Evolutionary conservation across 202 grass and related monocot genomes (phyloP), one percentile per base, ranked within the genome.

Genomic region (Hordeum pubiflorum): DNA sequence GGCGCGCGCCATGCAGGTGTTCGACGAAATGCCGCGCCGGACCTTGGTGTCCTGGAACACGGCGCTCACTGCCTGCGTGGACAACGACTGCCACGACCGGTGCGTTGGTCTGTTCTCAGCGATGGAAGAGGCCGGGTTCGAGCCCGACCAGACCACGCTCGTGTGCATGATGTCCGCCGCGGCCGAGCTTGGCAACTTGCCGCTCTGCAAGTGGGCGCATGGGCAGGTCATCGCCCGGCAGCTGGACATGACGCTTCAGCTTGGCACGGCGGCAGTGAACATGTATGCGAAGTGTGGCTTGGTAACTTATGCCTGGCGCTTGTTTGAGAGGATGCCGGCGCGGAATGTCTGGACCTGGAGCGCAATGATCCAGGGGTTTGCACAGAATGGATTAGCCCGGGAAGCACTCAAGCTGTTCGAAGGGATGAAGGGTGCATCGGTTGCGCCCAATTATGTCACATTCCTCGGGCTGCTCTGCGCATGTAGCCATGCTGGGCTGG

Each of bases 311-410:
- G 89, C 89, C 0, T 40, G 39, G 34, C 54, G 34, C 10, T 24
- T 91, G 43, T 94, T 94, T 15, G 75, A 89, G 10, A 85, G 63
- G 39, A 91, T 91, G 86, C 8, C 50, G 0, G 1, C 3, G 2
- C 63, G 69, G 54, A 94, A 94, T 5, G 89, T 94, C 13, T 91
- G 86, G 92, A 85, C 92, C 22, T 94, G 86, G 92, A 94, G 86
- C 2, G 78, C 82, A 0, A 94, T 91, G 92, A 89, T 91, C 40
- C 9, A 56, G 21, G 92, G 92, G 46, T 86, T 85, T 61, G 87
- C 92, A 3, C 84, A 89, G 36, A 88, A 94, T 20, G 86, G 89
- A n/a, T 74, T 69, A 15, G 69, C 79, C 33, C 1, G 0, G 62
- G 38, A 87, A 27, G 89, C 92, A 0, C 58, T 94, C 18, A 60